Conservation (phyloP, 441 rosid species). For the Corymbia calophylla region DNA sequence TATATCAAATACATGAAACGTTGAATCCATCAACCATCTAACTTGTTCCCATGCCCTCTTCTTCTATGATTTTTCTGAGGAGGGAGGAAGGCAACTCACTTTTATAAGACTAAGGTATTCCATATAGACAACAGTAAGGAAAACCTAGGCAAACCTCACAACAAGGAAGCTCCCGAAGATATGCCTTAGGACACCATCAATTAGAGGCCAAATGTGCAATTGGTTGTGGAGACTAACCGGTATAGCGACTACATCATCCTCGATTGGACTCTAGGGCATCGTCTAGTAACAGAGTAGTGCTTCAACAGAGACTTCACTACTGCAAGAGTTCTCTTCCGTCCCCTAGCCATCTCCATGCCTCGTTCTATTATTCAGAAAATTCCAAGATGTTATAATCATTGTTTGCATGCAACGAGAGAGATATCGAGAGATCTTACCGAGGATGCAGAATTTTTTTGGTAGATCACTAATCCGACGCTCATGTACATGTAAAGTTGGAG, state of each 20-base stretch:
- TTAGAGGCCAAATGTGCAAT: neutral
- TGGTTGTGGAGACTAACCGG: neutral
- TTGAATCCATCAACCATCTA: neutral
- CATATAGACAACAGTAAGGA: neutral
- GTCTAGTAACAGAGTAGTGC: neutral
- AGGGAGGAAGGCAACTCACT: neutral
- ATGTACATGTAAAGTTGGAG: neutral
- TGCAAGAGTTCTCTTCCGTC: neutral
- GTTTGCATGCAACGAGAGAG: neutral
- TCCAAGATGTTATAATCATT: neutral
- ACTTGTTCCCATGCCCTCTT: neutral
- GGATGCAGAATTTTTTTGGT: neutral
- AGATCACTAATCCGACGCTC: neutral
- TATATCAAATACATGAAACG: neutral
- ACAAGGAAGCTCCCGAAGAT: too few species aligned
- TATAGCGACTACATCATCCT: too few species aligned
- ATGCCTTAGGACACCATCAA: neutral
- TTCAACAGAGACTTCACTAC: neutral
- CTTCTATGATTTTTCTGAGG: neutral
- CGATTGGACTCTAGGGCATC: neutral
- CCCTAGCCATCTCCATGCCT: too few species aligned
- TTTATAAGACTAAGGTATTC: neutral
- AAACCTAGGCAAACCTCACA: neutral
- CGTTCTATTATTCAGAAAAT: too few species aligned
- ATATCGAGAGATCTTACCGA: neutral